These are phyloP conservation scores for Orbilia ellipsospora DNA, from an alignment of 2,329 filamentous ascomycete genomes.

Conservation along the genomic window DNA sequence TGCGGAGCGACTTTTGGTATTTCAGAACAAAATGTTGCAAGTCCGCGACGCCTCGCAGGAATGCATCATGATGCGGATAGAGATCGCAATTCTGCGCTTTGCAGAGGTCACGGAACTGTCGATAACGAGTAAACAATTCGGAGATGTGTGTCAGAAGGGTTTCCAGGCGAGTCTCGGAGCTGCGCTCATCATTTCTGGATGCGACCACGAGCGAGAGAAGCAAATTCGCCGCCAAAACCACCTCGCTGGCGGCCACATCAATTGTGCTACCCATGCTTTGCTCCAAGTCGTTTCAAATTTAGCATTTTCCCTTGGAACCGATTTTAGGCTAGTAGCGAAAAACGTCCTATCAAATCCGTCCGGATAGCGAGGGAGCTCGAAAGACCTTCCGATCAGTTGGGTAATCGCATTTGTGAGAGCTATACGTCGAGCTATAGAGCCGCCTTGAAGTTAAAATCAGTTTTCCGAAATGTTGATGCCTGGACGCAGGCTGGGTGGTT, in stretches of 20 bases:
- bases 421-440: neutral
- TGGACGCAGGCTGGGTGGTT: conserved; percentile 2
- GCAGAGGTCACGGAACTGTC: conserved; percentile 11
- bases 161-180: conserved; percentile 12
- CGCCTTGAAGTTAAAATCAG: conserved; percentile 5
- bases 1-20: conserved; percentile 17
- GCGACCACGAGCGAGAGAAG: conserved; percentile 17
- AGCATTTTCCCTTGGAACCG: no score
- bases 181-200: conserved; percentile 25
- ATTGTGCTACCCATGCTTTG: conserved; percentile 16
- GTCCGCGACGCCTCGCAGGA: conserved; percentile 10
- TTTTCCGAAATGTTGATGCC: conserved; percentile 9
- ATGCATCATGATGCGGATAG: conserved; percentile 20
- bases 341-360: conserved; percentile 1
- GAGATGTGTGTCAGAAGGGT: conserved; percentile 8
- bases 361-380: conserved; percentile 6
- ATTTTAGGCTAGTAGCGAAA: neutral
- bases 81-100: conserved; percentile 1
- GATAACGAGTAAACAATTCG: conserved; percentile 13
- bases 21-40: conserved; percentile 12
- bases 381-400: neutral
- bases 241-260: neutral
- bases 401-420: conserved; percentile 7
- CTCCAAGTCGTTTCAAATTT: neutral
- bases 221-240: conserved; percentile 13